These are phyloP conservation scores for Lachancea mirantina DNA, from an alignment of 805 yeast species.

Conservation along the genomic window DNA sequence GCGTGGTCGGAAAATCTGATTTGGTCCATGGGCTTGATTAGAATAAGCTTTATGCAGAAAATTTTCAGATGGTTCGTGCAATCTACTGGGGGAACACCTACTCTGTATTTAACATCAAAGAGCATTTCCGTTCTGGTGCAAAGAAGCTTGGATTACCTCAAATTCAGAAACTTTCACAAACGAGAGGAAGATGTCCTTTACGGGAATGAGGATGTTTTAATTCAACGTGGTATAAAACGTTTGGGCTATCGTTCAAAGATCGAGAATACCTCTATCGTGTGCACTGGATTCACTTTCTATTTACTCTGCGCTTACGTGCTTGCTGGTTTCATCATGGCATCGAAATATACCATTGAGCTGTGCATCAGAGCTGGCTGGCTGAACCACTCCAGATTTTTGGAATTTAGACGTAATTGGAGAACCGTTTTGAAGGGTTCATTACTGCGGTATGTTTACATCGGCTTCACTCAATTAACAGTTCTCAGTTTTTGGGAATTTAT, in stretches of 20 bases:
- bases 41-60: constrained; percentile 73
- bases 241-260: constrained; percentile 69
- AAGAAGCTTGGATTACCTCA: constrained; percentile 29
- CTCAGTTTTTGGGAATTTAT: constrained; percentile 86
- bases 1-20: constrained; percentile 89
- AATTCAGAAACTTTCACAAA: constrained; percentile 24
- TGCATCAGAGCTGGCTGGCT: constrained; percentile 43
- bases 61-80: constrained; percentile 81
- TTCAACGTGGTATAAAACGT: constrained; percentile 82
- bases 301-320: constrained; percentile 68
- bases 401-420: constrained; percentile 50
- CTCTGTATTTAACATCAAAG: constrained; percentile 54
- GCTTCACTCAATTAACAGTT: constrained; percentile 73
- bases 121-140: constrained; percentile 70
- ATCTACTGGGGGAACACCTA: constrained; percentile 83
- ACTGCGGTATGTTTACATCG: constrained; percentile 73
- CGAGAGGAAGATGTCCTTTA: constrained; percentile 34
- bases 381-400: constrained; percentile 39
- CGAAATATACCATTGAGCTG: constrained; percentile 46
- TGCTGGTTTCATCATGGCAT: constrained; percentile 49
- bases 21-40: constrained; percentile 91
- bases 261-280: constrained; percentile 76
- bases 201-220: constrained; percentile 54
- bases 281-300: constrained; percentile 84
- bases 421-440: constrained; percentile 68